Conservation (phyloP, 371 early-diverging fungal genomes). For the Lichtheimia corymbifera region DNA sequence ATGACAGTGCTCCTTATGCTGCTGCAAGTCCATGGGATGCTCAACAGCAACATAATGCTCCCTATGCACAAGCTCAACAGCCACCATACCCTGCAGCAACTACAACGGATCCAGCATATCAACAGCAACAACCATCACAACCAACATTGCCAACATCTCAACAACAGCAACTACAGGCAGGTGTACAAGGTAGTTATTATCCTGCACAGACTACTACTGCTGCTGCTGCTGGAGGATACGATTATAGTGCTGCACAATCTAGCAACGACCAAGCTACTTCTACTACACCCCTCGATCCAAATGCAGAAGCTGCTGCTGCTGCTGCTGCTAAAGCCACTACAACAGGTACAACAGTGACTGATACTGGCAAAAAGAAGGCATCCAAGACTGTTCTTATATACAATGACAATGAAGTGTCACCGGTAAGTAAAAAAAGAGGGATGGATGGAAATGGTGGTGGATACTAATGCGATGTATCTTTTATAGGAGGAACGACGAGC, state of each 20-base stretch:
- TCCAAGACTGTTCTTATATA: conserved; percentile 40
- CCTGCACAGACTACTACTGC: conserved; percentile 10
- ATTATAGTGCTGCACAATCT: conserved; percentile 10
- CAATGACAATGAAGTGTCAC: conserved; percentile 40
- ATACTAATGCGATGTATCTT: not conserved
- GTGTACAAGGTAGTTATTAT: conserved; percentile 15
- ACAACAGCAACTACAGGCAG: conserved; percentile 8
- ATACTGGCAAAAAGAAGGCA: conserved; percentile 37
- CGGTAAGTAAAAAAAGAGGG: conserved; percentile 27
- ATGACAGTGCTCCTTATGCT: conserved; percentile 13
- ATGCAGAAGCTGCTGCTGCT: conserved; percentile 7
- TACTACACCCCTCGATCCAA: not conserved
- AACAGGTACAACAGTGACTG: not conserved
- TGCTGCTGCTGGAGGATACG: conserved; percentile 10
- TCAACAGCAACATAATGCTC: conserved; percentile 8
- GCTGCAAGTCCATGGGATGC: conserved; percentile 11
- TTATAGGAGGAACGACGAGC: conserved; percentile 23
- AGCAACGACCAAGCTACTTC: conserved; percentile 4
- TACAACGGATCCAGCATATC: not conserved
- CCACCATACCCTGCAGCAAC: conserved; percentile 10
- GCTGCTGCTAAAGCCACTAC: conserved; percentile 7
- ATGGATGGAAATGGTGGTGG: not conserved
- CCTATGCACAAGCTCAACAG: conserved; percentile 7
- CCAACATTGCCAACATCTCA: not conserved
- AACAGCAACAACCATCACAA: conserved; percentile 3